Conservation (phyloP, 78 protist genomes). For the Dictyostelium citrinum region DNA sequence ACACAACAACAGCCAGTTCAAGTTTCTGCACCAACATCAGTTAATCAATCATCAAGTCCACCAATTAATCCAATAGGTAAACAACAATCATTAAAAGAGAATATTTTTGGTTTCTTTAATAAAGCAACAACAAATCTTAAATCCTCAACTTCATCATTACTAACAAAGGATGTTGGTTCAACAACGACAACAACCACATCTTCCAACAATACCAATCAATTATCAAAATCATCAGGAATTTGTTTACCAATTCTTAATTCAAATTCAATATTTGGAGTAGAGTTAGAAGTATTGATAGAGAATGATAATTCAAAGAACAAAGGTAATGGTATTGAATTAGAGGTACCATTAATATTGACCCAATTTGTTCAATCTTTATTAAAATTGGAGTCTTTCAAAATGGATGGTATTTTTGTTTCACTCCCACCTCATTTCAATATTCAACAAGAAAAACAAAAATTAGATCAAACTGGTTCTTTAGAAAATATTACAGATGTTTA, state of each 20-base stretch:
- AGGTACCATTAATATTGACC: constrained; percentile 37
- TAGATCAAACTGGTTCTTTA: constrained; percentile 26
- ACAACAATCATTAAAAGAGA: neutral
- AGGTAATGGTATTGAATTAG: neutral
- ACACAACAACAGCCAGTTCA: neutral
- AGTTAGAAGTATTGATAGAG: constrained; percentile 1
- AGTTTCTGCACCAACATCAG: neutral
- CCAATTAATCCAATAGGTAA: neutral
- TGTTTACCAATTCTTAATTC: neutral
- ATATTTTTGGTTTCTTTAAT: constrained; percentile 58
- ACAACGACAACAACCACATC: neutral
- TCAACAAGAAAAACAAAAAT: constrained; percentile 53
- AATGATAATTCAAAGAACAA: neutral
- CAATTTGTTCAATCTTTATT: constrained; percentile 37
- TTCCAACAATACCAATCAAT: neutral
- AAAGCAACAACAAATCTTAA: constrained; percentile 14
- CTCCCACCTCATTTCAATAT: neutral
- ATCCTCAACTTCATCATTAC: constrained; percentile 1
- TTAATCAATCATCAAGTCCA: neutral
- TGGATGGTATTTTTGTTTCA: constrained; percentile 23
- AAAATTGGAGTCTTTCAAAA: constrained; percentile 41
- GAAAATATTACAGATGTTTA: constrained; percentile 22
- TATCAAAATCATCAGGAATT: neutral
- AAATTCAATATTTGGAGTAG: constrained; percentile 48
- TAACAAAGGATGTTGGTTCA: neutral